Percentiles rank a stretch among this genome's conserved stretches.
Conservation (phyloP, 306 rosid genomes). For the Amphicarpaea edgeworthii region DNA sequence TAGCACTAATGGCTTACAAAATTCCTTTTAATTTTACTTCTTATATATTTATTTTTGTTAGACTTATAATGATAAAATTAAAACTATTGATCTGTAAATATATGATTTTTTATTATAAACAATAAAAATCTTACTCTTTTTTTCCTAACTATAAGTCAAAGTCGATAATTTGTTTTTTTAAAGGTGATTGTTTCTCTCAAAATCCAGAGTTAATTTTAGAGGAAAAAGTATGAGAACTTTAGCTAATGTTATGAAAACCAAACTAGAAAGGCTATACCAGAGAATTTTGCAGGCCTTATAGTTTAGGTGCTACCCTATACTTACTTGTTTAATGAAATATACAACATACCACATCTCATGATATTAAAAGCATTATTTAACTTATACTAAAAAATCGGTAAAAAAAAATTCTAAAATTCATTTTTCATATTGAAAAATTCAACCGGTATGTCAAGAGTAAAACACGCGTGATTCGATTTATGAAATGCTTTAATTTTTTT, state of each 20-base stretch:
- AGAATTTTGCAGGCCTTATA: not conserved
- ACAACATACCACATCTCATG: not conserved
- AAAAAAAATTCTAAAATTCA: not conserved
- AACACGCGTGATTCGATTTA: not conserved
- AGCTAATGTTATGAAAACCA: not conserved
- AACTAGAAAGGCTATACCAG: not conserved
- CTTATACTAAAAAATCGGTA: not conserved
- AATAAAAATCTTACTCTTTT: too few relatives aligned
- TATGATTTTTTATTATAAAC: too few relatives aligned
- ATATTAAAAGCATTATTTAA: too few relatives aligned
- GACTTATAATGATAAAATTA: too few relatives aligned
- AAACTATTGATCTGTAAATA: not conserved
- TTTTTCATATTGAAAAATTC: not conserved
- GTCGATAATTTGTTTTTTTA: too few relatives aligned
- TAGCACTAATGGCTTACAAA: not conserved
- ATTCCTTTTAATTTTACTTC: too few relatives aligned
- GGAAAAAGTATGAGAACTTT: not conserved
- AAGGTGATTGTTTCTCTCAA: too few relatives aligned
- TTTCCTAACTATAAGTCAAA: too few relatives aligned
- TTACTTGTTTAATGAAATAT: not conserved
- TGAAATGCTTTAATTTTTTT: not conserved
- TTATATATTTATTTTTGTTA: not conserved
- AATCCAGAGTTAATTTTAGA: too few relatives aligned
- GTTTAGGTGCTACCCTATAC: not conserved
- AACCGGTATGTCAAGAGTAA: not conserved